These are phyloP conservation scores for Saraca asoca DNA, from an alignment of 331 rosid species.

Conservation along the genomic window DNA sequence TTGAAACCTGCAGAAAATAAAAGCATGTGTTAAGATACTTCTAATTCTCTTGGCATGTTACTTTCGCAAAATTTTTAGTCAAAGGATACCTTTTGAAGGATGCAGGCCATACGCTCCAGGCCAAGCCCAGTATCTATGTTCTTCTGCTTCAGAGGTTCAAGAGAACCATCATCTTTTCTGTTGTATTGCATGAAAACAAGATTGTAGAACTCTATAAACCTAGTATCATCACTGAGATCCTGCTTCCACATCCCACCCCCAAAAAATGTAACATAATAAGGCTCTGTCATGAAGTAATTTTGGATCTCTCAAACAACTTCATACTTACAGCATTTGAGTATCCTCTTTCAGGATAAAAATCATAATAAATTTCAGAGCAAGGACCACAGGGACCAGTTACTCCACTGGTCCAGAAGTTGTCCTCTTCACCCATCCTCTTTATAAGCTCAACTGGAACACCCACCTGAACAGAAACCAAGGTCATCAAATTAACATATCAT, in stretches of 20 bases:
- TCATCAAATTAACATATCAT: conserved; percentile 1
- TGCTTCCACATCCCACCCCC: conserved; percentile 43
- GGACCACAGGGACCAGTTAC: conserved; percentile 93
- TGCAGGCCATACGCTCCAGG: conserved; percentile 89
- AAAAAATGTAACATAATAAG: conserved; percentile 24
- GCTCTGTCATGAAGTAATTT: conserved; percentile 20
- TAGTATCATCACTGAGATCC: conserved; percentile 84
- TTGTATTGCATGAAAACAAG: conserved; percentile 94
- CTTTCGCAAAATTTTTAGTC: conserved; percentile 21
- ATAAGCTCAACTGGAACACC: conserved; percentile 83
- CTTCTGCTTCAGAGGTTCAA: conserved; percentile 87
- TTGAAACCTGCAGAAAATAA: conserved; percentile 72
- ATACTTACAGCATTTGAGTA: conserved; percentile 57
- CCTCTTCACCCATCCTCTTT: conserved; percentile 89
- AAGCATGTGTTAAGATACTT: conserved; percentile 32
- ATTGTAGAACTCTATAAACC: conserved; percentile 92
- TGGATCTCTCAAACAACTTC: conserved; percentile 8
- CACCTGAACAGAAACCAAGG: conserved; percentile 52
- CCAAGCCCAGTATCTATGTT: conserved; percentile 96
- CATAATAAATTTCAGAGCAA: conserved; percentile 92
- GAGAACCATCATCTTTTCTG: conserved; percentile 80
- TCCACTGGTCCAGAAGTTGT: conserved; percentile 95
- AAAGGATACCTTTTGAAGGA: conserved; percentile 78
- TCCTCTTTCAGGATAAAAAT: conserved; percentile 88
- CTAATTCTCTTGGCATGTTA: conserved; percentile 4